Base-by-base conservation (phyloP, 169 alveolate genomes). In the Eimeria maxima region DNA sequence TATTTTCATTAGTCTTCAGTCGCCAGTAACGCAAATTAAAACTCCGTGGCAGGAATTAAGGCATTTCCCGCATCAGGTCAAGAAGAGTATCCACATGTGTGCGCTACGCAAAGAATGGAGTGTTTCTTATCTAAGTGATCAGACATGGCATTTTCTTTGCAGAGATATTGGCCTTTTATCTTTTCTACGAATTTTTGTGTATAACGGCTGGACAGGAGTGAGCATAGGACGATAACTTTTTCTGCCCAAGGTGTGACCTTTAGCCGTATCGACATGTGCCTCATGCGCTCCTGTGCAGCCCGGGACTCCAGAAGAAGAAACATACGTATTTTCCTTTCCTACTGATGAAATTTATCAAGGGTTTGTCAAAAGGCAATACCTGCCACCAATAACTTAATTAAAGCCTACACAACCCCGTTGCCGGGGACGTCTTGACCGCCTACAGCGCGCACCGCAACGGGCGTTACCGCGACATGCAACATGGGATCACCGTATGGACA, bases 281-380 rank as follows among this genome's bases (percentile, higher is more conserved):
- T 53, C 10, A 6, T 81, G 22, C 80, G 74, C 13, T 4, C 14
- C 78, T 45, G 65, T 63, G 53, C 93, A 95, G 96, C 96, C 96
- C 4, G 95, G 69, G 10, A 86, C 96, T 6, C 87, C 95, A 22
- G 95, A 86, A 20, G 96, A 95, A 50, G 96, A 95, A 60, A 73
- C 96, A 11, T 95, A 95, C 95, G 95, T 95, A 73, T 95, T 95
- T n/a, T 74, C 86, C 4, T 90, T 95, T 63, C 73, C 95, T 27
- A 95, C 87, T 33, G 92, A 84, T 33, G 95, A 87, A 42, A 20
- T 90, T 8, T 95, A 69, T 60, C n/a, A 47, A 42, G 80, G 92
- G 96, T 87, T 44, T 27, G 96, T 55, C 38, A 14, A 38, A 47
- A 22, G 1, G 53, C 4, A 47, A 50, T 47, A 76, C 20, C 24